These are phyloP conservation scores for Chlorella sorokiniana DNA, from an alignment of 139 green algal genomes.

Conservation along the genomic window DNA sequence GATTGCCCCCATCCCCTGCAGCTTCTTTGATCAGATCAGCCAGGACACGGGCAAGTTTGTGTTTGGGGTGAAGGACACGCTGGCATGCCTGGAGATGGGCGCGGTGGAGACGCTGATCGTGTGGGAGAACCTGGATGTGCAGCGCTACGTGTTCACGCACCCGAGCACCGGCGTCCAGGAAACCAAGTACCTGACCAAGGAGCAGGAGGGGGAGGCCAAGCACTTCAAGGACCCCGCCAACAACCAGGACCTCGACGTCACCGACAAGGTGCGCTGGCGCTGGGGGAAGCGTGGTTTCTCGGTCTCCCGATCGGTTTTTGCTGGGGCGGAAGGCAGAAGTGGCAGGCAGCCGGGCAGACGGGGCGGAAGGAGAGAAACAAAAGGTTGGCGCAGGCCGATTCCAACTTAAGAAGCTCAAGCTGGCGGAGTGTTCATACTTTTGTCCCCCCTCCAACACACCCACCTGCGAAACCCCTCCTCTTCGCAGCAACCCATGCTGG, in stretches of 20 bases:
- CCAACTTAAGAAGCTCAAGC: too few relatives aligned
- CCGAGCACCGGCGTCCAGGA: conserved; percentile 59
- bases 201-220: conserved; percentile 73
- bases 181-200: conserved; percentile 86
- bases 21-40: conserved; percentile 98
- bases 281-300: too few relatives aligned
- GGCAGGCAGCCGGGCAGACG: too few relatives aligned
- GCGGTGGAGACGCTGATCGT: conserved; percentile 98
- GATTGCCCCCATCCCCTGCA: conserved; percentile 34
- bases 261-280: conserved; percentile 74
- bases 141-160: conserved; percentile 84
- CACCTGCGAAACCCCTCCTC: background rate
- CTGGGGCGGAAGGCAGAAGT: background rate
- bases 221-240: conserved; percentile 84
- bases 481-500: conserved; percentile 76
- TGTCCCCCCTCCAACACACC: background rate
- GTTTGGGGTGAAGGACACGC: conserved; percentile 94
- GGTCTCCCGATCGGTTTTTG: background rate
- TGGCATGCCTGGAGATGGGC: conserved; percentile 98
- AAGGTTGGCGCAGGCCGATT: too few relatives aligned
- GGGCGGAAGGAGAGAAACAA: too few relatives aligned
- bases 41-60: conserved; percentile 96
- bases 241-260: conserved; percentile 86
- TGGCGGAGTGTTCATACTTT: background rate
- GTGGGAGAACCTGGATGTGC: conserved; percentile 91